Evolutionary conservation across 2,329 filamentous ascomycete species (phyloP).

Genomic region (Fonsecaea pedrosoi): DNA sequence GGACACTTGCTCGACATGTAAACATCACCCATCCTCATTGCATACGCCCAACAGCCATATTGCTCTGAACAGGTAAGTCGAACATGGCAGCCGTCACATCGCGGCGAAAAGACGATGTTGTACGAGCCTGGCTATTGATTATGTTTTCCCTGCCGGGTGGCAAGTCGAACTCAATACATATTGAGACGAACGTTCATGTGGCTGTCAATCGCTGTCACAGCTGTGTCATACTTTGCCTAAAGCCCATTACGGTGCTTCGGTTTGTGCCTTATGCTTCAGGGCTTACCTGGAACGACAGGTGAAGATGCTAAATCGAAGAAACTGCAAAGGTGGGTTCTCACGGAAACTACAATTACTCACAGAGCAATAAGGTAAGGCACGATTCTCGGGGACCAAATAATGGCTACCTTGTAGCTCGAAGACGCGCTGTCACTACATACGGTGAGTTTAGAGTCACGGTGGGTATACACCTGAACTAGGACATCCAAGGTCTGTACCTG

Average conservation of each 20-base stretch:
- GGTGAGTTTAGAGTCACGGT: neutral
- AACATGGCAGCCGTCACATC: neutral
- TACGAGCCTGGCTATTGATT: neutral
- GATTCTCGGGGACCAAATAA: neutral
- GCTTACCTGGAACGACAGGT: neutral
- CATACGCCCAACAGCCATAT: neutral
- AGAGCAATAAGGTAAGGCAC: neutral
- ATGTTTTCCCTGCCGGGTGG: neutral
- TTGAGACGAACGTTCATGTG: neutral
- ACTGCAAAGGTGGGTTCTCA: neutral
- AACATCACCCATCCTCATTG: neutral
- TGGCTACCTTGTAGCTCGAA: neutral
- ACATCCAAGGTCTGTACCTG: neutral
- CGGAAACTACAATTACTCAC: neutral
- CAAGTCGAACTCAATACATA: neutral
- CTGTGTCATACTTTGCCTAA: neutral
- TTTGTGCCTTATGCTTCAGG: neutral
- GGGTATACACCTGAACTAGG: neutral
- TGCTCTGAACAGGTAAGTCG: conserved; percentile 4
- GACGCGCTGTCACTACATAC: neutral
- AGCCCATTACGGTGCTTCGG: neutral
- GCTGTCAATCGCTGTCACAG: neutral
- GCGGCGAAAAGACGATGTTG: neutral
- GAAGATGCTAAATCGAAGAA: neutral
- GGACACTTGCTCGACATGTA: conserved; percentile 12